phyloP scores from a whole-genome alignment of 768 basidiomycete species.

The Scleroderma bovista region DNA sequence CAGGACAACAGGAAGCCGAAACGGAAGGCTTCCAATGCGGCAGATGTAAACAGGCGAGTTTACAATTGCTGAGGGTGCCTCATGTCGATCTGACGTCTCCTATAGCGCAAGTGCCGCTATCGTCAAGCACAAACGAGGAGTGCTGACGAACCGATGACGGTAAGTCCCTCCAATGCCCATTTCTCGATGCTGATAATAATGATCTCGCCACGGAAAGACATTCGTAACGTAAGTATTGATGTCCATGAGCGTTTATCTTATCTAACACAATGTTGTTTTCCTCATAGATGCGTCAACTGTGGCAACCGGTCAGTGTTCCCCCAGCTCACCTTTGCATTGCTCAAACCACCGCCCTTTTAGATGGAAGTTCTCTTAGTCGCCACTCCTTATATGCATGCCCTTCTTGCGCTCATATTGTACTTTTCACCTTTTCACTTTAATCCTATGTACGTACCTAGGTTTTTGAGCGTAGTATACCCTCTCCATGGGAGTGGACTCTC shows the following conservation, averaged over 20 bases:
- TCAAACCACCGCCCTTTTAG: constrained; percentile 28
- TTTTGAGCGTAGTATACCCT: constrained; percentile 3
- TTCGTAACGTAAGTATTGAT: constrained; percentile 72
- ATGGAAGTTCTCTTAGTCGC: constrained; percentile 60
- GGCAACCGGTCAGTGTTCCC: constrained; percentile 44
- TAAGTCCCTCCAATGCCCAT: constrained; percentile 32
- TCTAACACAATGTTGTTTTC: constrained; percentile 1
- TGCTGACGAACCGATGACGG: constrained; percentile 98
- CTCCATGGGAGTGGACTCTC: constrained; percentile 5
- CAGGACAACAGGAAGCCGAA: constrained; percentile 86
- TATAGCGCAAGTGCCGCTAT: constrained; percentile 81
- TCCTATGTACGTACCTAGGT: constrained; percentile 18
- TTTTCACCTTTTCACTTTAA: constrained; percentile 5
- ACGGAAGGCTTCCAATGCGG: constrained; percentile 98
- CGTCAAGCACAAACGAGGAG: constrained; percentile 96
- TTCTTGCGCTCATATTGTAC: not conserved
- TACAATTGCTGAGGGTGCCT: not conserved
- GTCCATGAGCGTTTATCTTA: not conserved
- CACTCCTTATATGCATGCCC: not conserved
- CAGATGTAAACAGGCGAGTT: constrained; percentile 79
- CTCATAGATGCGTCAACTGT: constrained; percentile 57
- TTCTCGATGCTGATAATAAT: not conserved
- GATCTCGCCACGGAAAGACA: constrained; percentile 41
- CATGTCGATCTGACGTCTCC: not conserved
- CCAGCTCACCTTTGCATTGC: not conserved